These are phyloP conservation scores for Dissophora ornata DNA, from an alignment of 192 early-diverging fungal species.

Conservation along the genomic window DNA sequence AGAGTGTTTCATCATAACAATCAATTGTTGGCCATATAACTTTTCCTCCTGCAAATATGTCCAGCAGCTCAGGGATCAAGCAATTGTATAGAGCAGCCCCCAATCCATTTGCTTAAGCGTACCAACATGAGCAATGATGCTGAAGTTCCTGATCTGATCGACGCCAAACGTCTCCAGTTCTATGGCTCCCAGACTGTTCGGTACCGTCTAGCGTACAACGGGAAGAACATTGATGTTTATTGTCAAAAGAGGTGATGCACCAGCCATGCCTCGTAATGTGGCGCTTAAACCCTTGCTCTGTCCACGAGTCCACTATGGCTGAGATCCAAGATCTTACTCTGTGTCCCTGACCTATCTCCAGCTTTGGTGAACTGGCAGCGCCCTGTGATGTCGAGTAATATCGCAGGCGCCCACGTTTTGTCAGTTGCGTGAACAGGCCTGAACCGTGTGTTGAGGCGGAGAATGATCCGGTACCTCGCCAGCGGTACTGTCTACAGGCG, in stretches of 20 bases:
- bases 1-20: neutral
- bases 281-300: no score
- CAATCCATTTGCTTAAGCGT: neutral
- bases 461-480: neutral
- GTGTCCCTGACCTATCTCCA: slow-evolving; percentile 22
- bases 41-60: no score
- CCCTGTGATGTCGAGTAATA: neutral
- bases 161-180: slow-evolving; percentile 77
- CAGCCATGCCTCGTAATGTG: no score
- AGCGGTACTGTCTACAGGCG: slow-evolving; percentile 2
- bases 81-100: no score
- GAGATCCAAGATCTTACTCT: slow-evolving; percentile 13
- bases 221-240: neutral
- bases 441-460: no score
- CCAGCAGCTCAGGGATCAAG: no score
- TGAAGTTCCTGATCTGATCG: slow-evolving; percentile 93
- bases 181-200: slow-evolving; percentile 39
- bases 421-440: neutral
- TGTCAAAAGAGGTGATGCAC: no score
- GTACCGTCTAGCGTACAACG: slow-evolving; percentile 11
- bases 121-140: slow-evolving; percentile 87
- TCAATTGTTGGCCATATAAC: no score
- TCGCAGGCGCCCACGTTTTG: neutral
- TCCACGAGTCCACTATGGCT: no score
- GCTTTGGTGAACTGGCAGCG: neutral